These are phyloP conservation scores for Pouteria campechiana DNA, from an alignment of 179 eudicot species.

Conservation along the genomic window DNA sequence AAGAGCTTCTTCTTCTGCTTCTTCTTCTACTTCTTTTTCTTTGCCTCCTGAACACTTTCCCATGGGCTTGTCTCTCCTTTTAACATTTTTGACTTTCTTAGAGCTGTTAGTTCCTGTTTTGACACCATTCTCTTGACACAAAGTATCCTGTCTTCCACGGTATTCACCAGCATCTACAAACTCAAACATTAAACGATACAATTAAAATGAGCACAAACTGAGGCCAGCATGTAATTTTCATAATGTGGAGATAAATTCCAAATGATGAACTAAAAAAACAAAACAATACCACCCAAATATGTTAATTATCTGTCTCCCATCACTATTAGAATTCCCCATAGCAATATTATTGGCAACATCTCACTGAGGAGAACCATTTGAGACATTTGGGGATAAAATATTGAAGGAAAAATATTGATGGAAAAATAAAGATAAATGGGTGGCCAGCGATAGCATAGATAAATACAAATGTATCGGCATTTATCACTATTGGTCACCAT, in stretches of 20 bases:
- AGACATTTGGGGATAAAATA: too few species aligned
- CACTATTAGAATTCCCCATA: too few species aligned
- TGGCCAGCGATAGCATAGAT: too few species aligned
- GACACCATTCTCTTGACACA: conserved; percentile 10
- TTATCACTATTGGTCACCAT: too few species aligned
- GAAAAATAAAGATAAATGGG: too few species aligned
- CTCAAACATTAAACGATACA: neutral
- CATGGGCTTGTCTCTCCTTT: neutral
- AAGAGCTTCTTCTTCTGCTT: neutral
- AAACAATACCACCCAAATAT: neutral
- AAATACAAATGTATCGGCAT: too few species aligned
- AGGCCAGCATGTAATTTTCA: too few species aligned
- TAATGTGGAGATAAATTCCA: neutral
- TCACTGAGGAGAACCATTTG: too few species aligned
- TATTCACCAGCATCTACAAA: conserved; percentile 6
- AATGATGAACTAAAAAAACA: neutral
- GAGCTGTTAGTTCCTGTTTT: conserved; percentile 9
- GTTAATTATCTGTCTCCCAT: neutral
- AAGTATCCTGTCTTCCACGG: conserved; percentile 7
- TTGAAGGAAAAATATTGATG: too few species aligned
- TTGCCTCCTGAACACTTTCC: conserved; percentile 1
- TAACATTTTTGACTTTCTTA: conserved; percentile 19
- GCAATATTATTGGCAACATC: too few species aligned
- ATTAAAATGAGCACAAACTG: too few species aligned
- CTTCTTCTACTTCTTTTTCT: conserved; percentile 1